These are phyloP conservation scores for Gorgonomyces haynaldii DNA, from an alignment of 192 early-diverging fungal species.

Conservation along the genomic window DNA sequence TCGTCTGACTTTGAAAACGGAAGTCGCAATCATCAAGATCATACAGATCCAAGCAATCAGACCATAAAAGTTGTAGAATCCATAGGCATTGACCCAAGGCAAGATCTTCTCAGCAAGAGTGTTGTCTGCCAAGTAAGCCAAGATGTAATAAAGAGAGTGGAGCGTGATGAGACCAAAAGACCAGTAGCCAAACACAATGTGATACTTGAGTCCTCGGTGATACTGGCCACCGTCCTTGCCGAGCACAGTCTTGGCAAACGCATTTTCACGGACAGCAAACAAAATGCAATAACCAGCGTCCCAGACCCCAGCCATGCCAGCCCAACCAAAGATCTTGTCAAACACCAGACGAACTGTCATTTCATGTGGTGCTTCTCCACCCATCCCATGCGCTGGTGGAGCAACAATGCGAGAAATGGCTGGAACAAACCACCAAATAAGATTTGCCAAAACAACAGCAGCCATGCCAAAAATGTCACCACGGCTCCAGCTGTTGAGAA, in stretches of 20 bases:
- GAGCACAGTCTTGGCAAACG: constrained; percentile 1
- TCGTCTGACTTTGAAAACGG: too few species aligned
- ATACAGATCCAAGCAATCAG: too few species aligned
- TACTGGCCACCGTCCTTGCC: constrained; percentile 4
- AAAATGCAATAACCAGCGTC: constrained; percentile 8
- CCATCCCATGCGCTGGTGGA: too few species aligned
- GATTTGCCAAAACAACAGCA: background rate
- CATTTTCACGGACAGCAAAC: constrained; percentile 15
- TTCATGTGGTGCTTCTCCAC: too few species aligned
- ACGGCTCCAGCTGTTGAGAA: too few species aligned
- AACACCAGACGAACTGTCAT: too few species aligned
- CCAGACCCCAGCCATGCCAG: constrained; percentile 8
- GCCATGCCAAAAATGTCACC: too few species aligned
- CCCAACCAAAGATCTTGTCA: background rate
- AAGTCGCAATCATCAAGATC: too few species aligned
- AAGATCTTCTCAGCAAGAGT: too few species aligned
- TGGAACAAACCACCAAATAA: constrained; percentile 1
- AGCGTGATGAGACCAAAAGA: constrained; percentile 7
- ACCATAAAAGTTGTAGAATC: too few species aligned
- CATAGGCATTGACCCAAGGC: too few species aligned
- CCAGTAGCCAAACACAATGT: constrained; percentile 9
- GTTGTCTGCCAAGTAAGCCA: background rate
- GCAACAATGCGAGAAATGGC: too few species aligned
- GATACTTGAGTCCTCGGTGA: constrained; percentile 10
- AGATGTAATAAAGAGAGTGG: constrained; percentile 10